Evolutionary conservation across 179 eudicot species (phyloP), one percentile per base, ranked within the genome.

Genomic region (Spinacia oleracea): DNA sequence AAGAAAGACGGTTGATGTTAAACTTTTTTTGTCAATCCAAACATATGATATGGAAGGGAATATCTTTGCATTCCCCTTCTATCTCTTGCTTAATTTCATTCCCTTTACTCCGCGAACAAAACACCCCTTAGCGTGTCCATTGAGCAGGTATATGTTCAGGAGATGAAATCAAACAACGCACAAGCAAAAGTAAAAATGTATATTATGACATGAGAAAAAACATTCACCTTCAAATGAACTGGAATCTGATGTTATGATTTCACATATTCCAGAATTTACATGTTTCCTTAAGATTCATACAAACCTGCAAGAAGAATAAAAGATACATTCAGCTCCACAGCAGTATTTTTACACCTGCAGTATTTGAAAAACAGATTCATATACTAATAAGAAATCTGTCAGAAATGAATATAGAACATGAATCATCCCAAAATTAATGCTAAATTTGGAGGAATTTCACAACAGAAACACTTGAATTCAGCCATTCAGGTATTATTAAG

Each of bases 261-360:
- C 85, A 82, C 68, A 82, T 35, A 72, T 59, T 80, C 80, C 75
- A 83, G 75, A 73, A 83, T 65, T 34, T 65, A 76, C 65, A 76
- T 38, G 78, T 79, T 53, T 53, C 82, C 68, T 48, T 64, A 32
- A 59, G 56, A 43, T 76, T 72, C 70, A 59, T 76, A 77, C 76
- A 83, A 80, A 83, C 83, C 85, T 83, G 78, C 78, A 83, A 66
- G 65, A 63, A 35, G 18, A 77, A 78, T 21, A 59, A 50, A 45
- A 51, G 48, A 63, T 25, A 51, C 45, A 34, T 42, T 18, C 42
- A 23, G 59, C 42, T 32, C 11, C 32, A 67, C 71, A 12, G 45
- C n/a, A 12, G 25, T 3, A 20, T 40, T 1, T 40, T 5, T 21
- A 38, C 18, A n/a, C 40, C 35, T 8, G n/a, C n/a, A 64, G 60